Conservation (phyloP, 768 basidiomycete species). For the Boletales sp. region DNA sequence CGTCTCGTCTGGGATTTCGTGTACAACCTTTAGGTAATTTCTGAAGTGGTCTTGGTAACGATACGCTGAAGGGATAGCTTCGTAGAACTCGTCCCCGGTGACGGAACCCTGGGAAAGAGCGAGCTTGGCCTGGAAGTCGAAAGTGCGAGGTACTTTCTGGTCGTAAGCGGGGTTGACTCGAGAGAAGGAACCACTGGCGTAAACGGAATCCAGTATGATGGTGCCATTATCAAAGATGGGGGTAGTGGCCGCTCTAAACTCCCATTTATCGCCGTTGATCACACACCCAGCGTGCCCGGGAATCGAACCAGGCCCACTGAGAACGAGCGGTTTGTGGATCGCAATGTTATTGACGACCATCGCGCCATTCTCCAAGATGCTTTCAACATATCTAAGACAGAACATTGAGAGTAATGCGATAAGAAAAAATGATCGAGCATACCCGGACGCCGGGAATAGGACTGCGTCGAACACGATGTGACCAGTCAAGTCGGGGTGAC, state of each 20-base stretch:
- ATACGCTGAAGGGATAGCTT: conserved; percentile 16
- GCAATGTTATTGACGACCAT: conserved; percentile 25
- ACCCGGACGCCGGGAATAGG: conserved; percentile 47
- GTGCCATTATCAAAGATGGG: conserved; percentile 19
- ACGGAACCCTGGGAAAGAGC: conserved; percentile 15
- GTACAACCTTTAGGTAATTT: conserved; percentile 26
- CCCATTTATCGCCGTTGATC: conserved; percentile 26
- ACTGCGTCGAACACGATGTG: conserved; percentile 44
- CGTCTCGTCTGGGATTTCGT: conserved; percentile 25
- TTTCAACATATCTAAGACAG: conserved; percentile 21
- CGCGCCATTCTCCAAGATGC: conserved; percentile 32
- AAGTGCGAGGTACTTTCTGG: conserved; percentile 15
- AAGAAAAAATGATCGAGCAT: conserved; percentile 17
- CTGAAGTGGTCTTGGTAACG: conserved; percentile 23
- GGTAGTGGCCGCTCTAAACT: conserved; percentile 27
- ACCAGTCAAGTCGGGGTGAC: conserved; percentile 37
- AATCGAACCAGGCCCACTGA: conserved; percentile 11
- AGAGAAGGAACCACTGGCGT: conserved; percentile 27
- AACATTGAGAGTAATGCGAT: not conserved
- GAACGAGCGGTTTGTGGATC: conserved; percentile 30
- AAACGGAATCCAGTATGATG: conserved; percentile 28
- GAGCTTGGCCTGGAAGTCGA: conserved; percentile 23
- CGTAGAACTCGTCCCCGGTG: conserved; percentile 18
- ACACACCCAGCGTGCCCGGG: conserved; percentile 26
- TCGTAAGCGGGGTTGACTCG: conserved; percentile 26